Conservation (phyloP, 2,329 filamentous ascomycete species). For the Bipolaris bicolor region DNA sequence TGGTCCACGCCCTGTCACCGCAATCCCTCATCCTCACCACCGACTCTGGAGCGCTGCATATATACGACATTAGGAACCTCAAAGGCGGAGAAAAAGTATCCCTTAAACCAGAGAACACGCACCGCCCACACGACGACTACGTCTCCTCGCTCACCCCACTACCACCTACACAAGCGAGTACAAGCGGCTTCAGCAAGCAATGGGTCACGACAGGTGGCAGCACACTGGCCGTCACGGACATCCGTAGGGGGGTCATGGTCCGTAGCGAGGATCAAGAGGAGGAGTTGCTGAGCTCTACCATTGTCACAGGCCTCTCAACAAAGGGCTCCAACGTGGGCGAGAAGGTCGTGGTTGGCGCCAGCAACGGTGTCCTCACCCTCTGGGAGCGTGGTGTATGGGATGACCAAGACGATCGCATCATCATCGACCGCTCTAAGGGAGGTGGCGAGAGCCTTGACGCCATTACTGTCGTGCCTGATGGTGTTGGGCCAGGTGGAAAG, state of each 20-base stretch:
- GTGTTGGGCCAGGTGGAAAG: conserved; percentile 69
- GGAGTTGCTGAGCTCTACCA: conserved; percentile 81
- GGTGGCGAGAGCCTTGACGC: conserved; percentile 82
- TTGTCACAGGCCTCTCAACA: conserved; percentile 77
- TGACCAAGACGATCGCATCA: conserved; percentile 88
- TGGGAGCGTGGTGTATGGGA: conserved; percentile 97
- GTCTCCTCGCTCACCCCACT: conserved; percentile 86
- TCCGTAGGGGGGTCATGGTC: conserved; percentile 83
- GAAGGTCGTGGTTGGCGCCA: conserved; percentile 77
- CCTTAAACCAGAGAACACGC: conserved; percentile 72
- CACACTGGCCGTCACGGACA: conserved; percentile 86
- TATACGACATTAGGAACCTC: conserved; percentile 77
- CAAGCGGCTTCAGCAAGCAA: conserved; percentile 88
- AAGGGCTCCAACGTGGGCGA: conserved; percentile 73
- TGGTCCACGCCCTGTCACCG: conserved; percentile 83
- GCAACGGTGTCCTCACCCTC: conserved; percentile 81
- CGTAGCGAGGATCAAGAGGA: conserved; percentile 95
- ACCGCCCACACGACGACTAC: conserved; percentile 90
- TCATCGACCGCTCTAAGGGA: conserved; percentile 67
- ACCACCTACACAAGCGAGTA: conserved; percentile 78
- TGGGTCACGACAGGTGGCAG: conserved; percentile 94
- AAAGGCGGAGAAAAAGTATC: conserved; percentile 49
- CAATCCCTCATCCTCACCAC: conserved; percentile 88
- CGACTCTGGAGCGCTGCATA: conserved; percentile 86
- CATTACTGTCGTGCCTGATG: conserved; percentile 73